phyloP scores from a whole-genome alignment of 306 rosid species.

The Prinsepia uniflora region DNA sequence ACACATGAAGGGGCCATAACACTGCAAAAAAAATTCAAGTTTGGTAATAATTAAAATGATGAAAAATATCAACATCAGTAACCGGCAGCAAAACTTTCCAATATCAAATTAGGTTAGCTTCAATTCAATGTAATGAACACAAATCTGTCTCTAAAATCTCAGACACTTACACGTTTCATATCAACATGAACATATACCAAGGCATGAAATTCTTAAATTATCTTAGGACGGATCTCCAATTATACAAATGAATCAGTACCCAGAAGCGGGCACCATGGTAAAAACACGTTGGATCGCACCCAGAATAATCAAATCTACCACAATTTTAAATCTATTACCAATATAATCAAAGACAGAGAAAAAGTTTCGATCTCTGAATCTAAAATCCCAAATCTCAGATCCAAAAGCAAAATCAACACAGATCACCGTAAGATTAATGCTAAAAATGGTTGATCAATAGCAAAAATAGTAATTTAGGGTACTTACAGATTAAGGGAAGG shows the following conservation, averaged over 20 bases:
- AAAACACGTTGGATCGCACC: background rate
- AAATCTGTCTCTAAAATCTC: background rate
- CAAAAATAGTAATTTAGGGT: background rate
- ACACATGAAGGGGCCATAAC: slow-evolving; percentile 73
- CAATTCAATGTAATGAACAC: background rate
- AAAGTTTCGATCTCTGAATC: background rate
- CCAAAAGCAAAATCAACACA: background rate
- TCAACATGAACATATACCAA: background rate
- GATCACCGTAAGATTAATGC: background rate
- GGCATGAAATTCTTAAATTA: background rate
- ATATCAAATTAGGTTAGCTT: background rate
- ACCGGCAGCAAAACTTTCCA: background rate
- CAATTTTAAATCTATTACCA: background rate
- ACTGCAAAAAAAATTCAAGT: slow-evolving; percentile 41
- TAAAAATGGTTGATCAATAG: background rate
- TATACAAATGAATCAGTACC: background rate
- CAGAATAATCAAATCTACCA: background rate
- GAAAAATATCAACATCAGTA: background rate
- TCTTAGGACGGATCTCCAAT: too few species aligned
- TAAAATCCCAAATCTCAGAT: background rate
- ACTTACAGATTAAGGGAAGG: slow-evolving; percentile 75
- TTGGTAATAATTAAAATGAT: background rate
- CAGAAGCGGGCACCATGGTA: background rate
- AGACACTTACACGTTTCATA: background rate
- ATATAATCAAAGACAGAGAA: background rate